phyloP scores from a whole-genome alignment of 495 filamentous ascomycete genomes.

The Bryoglossum gracile region DNA sequence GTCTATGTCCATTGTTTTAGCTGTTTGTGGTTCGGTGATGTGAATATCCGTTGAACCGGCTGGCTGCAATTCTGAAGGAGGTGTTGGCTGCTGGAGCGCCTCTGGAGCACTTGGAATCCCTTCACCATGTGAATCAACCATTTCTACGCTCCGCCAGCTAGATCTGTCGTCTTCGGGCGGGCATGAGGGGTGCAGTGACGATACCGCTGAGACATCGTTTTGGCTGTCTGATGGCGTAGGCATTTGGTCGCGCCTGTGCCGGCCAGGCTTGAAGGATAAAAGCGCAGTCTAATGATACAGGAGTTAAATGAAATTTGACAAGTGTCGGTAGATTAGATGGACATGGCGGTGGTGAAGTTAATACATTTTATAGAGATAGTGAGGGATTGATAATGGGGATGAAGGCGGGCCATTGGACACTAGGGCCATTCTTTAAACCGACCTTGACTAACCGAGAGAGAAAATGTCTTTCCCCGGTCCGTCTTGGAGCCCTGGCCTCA shows the following conservation, averaged over 20 bases:
- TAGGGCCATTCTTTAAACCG: too few relatives aligned
- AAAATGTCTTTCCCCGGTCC: background rate
- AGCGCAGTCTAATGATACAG: conserved; percentile 26
- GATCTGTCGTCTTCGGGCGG: conserved; percentile 29
- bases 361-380: too few relatives aligned
- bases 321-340: conserved; percentile 14
- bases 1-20: conserved; percentile 27
- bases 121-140: conserved; percentile 20
- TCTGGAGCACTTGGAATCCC: conserved; percentile 10
- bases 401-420: too few relatives aligned
- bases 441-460: conserved; percentile 1
- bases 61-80: conserved; percentile 16
- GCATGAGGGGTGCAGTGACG: conserved; percentile 27
- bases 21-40: conserved; percentile 12
- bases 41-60: conserved; percentile 18
- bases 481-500: too few relatives aligned
- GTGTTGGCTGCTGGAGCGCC: conserved; percentile 25
- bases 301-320: conserved; percentile 15
- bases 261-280: conserved; percentile 18
- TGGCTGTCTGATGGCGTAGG: conserved; percentile 43
- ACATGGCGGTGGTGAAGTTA: too few relatives aligned
- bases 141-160: conserved; percentile 23
- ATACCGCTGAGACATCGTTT: conserved; percentile 5
- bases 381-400: conserved; percentile 10
- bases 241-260: conserved; percentile 34